Evolutionary conservation across 345 rosid genomes (phyloP), one percentile per base, ranked within the genome.

Genomic region (Pugionium dolabratum): DNA sequence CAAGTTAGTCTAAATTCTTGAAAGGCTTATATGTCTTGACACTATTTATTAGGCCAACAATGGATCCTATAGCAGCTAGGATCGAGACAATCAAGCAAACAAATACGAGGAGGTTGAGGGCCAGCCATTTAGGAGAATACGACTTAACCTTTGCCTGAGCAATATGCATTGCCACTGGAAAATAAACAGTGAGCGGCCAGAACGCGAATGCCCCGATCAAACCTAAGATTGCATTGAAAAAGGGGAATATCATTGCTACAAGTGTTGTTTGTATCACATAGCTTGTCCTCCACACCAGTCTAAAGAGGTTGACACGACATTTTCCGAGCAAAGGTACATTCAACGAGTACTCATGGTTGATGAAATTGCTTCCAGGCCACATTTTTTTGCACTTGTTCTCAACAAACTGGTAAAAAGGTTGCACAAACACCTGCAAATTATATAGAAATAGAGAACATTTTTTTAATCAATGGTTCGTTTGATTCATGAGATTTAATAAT

Each of bases 81-180:
- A 85, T 71, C 2, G 95, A 84, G 0, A 85, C 85, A 1, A 70
- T n/a, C 48, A 88, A 64, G 75, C 93, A 86, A 6, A 67, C 43
- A 77, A 70, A 75, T 47, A 64, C 78, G 41, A 88, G 68, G 10
- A 83, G 67, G 62, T 83, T 80, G 74, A 91, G 70, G 80, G 86
- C 83, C 4, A 59, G 73, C 96, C 97, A 91, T 31, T 66, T 81
- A 52, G 54, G 42, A 1, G 89, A 82, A 69, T 41, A 83, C 70
- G 75, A 83, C 11, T 25, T 73, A 32, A 83, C 36, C 50, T 74
- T 80, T 6, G 75, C 3, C 31, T 83, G 73, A 0, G 80, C 83
- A 3, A 91, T 86, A 80, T 86, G 79, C 96, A 93, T 90, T 75
- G 89, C 87, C 29, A 88, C 70, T 0, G 98, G 98, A 33, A 93